These are phyloP conservation scores for Lentinula guzmanii DNA, from an alignment of 768 basidiomycete genomes.

Conservation along the genomic window DNA sequence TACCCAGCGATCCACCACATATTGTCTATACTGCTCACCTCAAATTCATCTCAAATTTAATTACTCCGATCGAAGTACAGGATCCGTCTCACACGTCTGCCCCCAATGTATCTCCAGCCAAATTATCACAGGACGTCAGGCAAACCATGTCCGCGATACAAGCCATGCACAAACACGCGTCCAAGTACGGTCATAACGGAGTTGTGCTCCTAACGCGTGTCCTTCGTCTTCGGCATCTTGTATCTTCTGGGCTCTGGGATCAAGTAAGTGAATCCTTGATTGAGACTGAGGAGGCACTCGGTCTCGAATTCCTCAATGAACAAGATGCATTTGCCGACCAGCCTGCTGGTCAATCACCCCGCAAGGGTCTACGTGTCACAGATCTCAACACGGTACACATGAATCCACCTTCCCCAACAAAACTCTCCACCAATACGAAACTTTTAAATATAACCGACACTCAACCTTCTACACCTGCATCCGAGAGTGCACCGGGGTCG, in stretches of 20 bases:
- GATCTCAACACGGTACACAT: conserved; percentile 1
- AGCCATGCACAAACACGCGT: conserved; percentile 24
- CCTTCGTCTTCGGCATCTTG: conserved; percentile 50
- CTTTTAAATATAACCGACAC: not conserved
- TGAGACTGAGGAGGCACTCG: conserved; percentile 44
- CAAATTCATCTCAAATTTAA: conserved; percentile 40
- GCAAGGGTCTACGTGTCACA: conserved; percentile 1
- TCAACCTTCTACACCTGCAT: not conserved
- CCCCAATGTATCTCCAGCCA: conserved; percentile 8
- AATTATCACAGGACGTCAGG: conserved; percentile 17
- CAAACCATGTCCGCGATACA: conserved; percentile 26
- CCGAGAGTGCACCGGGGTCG: not conserved
- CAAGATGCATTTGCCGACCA: conserved; percentile 12
- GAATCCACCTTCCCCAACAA: conserved; percentile 6
- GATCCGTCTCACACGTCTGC: conserved; percentile 21
- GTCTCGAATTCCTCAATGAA: conserved; percentile 23
- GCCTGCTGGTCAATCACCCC: not conserved
- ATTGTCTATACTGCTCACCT: conserved; percentile 51
- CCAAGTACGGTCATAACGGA: conserved; percentile 27
- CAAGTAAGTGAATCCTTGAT: conserved; percentile 42
- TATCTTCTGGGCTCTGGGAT: conserved; percentile 50
- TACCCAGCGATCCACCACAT: conserved; percentile 45
- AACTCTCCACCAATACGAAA: not conserved
- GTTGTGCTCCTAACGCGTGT: conserved; percentile 48
- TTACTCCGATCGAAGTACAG: conserved; percentile 10